phyloP scores from a whole-genome alignment of 306 rosid species.

The Chamaecrista fasciculata region DNA sequence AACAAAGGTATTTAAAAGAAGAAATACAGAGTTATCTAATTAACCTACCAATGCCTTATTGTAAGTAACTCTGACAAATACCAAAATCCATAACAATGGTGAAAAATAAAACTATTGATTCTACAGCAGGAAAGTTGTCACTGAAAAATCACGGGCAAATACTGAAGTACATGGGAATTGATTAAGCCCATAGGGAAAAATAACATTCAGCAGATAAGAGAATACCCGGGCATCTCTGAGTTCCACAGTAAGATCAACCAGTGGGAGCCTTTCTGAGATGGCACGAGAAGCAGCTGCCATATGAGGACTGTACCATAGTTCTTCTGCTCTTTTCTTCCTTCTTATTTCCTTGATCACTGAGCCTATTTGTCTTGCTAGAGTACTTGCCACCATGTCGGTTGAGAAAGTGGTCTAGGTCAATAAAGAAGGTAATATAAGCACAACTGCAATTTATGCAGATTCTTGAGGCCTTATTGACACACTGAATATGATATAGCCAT shows the following conservation, averaged over 20 bases:
- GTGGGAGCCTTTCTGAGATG: slow-evolving; percentile 54
- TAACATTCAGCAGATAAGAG: neutral
- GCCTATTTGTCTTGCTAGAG: slow-evolving; percentile 44
- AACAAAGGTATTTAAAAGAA: neutral
- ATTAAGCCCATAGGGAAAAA: neutral
- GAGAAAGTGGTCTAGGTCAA: neutral
- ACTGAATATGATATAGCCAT: neutral
- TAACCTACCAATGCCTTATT: neutral
- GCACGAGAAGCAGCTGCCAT: slow-evolving; percentile 80
- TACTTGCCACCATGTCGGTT: slow-evolving; percentile 41
- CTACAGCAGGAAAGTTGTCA: too few relatives aligned
- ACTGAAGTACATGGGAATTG: neutral
- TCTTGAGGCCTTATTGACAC: neutral
- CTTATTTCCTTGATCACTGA: slow-evolving; percentile 22
- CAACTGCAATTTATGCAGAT: neutral
- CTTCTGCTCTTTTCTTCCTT: slow-evolving; percentile 17
- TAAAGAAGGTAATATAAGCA: neutral
- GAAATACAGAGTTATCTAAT: neutral
- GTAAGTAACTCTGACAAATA: neutral
- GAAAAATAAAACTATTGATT: neutral
- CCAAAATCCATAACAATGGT: neutral
- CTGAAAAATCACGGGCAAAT: neutral
- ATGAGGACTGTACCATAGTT: slow-evolving; percentile 54
- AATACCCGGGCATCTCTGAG: slow-evolving; percentile 81
- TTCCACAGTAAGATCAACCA: slow-evolving; percentile 67